Evolutionary conservation across 768 basidiomycete genomes (phyloP).

Genomic region (Epithele typhae): DNA sequence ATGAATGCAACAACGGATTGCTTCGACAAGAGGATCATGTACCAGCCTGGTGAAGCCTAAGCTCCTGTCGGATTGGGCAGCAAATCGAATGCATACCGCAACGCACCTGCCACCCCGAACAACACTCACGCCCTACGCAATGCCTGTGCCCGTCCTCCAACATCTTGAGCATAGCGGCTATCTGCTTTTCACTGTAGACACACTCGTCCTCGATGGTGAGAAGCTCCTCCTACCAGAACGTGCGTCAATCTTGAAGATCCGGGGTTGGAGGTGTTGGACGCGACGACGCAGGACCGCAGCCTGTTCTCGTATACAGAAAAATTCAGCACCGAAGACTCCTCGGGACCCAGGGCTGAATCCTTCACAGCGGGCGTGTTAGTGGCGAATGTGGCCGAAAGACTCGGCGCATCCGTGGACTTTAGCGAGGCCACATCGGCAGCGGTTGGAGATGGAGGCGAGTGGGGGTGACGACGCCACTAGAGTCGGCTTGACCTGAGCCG

Average conservation of each 20-base stretch:
- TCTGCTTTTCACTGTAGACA: slow-evolving; percentile 84
- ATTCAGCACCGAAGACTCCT: slow-evolving; percentile 41
- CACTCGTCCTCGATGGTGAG: slow-evolving; percentile 82
- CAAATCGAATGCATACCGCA: too few species aligned
- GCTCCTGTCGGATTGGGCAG: too few species aligned
- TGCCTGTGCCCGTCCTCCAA: slow-evolving; percentile 90
- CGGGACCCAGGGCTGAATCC: background rate
- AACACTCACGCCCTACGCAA: slow-evolving; percentile 74
- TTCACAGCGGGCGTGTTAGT: slow-evolving; percentile 2
- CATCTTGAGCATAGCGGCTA: slow-evolving; percentile 91
- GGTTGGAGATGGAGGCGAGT: slow-evolving; percentile 14
- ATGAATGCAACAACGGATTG: slow-evolving; percentile 89
- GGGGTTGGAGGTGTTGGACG: slow-evolving; percentile 88
- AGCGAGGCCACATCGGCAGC: slow-evolving; percentile 9
- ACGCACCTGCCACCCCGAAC: slow-evolving; percentile 77
- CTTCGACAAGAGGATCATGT: slow-evolving; percentile 87
- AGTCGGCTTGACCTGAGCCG: slow-evolving; percentile 13
- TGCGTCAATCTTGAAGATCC: slow-evolving; percentile 93
- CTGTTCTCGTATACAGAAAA: slow-evolving; percentile 93
- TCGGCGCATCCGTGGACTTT: slow-evolving; percentile 13
- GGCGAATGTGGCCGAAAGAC: slow-evolving; percentile 5
- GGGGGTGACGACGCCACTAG: slow-evolving; percentile 19
- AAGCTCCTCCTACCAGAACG: slow-evolving; percentile 68
- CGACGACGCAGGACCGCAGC: slow-evolving; percentile 87
- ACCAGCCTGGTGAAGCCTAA: slow-evolving; percentile 93